These are phyloP conservation scores for Pythium aphanidermatum DNA, from an alignment of 352 stramenopile species.

Conservation along the genomic window DNA sequence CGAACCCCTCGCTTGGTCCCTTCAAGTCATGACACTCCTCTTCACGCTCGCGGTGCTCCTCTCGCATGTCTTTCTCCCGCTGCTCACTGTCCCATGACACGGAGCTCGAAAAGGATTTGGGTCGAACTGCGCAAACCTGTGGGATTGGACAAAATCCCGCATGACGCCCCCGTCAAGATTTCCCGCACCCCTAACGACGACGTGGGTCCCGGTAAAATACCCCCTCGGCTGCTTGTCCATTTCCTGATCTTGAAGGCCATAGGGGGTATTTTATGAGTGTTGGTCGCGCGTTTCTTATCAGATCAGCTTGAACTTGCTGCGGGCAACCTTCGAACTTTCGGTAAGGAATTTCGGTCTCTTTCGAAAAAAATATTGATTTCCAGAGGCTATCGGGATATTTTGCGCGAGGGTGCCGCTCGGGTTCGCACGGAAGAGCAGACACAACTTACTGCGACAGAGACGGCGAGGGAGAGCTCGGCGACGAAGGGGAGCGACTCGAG, in stretches of 20 bases:
- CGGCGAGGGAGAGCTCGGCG: not conserved
- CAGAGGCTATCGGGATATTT: constrained; percentile 19
- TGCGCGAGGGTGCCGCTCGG: constrained; percentile 7
- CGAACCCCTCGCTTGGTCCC: too few relatives aligned
- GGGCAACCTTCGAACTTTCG: constrained; percentile 25
- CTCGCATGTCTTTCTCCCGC: not conserved
- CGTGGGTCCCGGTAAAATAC: constrained; percentile 13
- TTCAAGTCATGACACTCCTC: too few relatives aligned
- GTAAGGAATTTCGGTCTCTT: constrained; percentile 13
- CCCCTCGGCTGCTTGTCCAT: not conserved
- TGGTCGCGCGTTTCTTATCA: constrained; percentile 23
- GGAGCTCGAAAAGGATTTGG: too few relatives aligned
- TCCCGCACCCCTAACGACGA: constrained; percentile 20
- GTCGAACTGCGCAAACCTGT: not conserved
- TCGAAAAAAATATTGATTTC: constrained; percentile 27
- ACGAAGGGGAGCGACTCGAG: constrained; percentile 2
- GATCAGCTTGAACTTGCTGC: constrained; percentile 25
- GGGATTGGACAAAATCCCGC: constrained; percentile 1
- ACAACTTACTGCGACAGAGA: constrained; percentile 18
- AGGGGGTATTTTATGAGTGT: constrained; percentile 20
- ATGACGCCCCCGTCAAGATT: constrained; percentile 10
- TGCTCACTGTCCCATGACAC: not conserved
- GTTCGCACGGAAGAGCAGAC: constrained; percentile 11
- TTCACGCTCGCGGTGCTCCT: too few relatives aligned
- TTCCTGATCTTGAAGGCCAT: constrained; percentile 15